Conservation (phyloP, 805 yeast species). For the Hanseniaspora singularis region DNA sequence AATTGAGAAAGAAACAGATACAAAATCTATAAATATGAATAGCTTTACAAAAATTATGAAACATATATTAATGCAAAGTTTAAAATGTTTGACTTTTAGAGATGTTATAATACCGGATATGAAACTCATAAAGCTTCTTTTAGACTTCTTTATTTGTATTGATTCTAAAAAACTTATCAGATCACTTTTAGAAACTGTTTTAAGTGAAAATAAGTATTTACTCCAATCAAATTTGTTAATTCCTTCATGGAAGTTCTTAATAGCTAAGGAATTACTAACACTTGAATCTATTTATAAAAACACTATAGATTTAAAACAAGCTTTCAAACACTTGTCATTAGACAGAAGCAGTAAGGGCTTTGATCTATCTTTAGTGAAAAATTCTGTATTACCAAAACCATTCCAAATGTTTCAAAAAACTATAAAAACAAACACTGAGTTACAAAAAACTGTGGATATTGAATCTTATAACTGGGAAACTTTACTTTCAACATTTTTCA, state of each 20-base stretch:
- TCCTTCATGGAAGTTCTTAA: slow-evolving; percentile 13
- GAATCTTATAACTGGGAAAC: not conserved
- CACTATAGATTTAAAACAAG: not conserved
- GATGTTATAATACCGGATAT: slow-evolving; percentile 37
- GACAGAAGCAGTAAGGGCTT: not conserved
- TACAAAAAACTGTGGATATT: slow-evolving; percentile 1
- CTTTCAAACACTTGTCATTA: not conserved
- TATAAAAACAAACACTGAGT: not conserved
- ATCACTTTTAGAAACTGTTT: slow-evolving; percentile 46
- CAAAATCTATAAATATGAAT: slow-evolving; percentile 24
- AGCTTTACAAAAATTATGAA: slow-evolving; percentile 30
- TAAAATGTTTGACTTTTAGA: slow-evolving; percentile 6
- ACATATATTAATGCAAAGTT: not conserved
- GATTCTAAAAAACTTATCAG: slow-evolving; percentile 41
- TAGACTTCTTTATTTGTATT: slow-evolving; percentile 41
- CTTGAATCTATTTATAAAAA: not conserved
- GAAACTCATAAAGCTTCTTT: slow-evolving; percentile 38
- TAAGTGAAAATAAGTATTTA: slow-evolving; percentile 29
- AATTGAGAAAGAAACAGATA: not conserved
- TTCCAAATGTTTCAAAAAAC: not conserved
- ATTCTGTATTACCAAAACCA: too few relatives aligned
- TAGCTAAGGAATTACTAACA: slow-evolving; percentile 14
- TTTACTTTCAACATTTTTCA: not conserved
- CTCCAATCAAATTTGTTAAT: slow-evolving; percentile 1
- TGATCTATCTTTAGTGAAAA: too few relatives aligned